These are phyloP conservation scores for Fusarium xylarioides DNA, from an alignment of 2,329 filamentous ascomycete species.

Conservation along the genomic window DNA sequence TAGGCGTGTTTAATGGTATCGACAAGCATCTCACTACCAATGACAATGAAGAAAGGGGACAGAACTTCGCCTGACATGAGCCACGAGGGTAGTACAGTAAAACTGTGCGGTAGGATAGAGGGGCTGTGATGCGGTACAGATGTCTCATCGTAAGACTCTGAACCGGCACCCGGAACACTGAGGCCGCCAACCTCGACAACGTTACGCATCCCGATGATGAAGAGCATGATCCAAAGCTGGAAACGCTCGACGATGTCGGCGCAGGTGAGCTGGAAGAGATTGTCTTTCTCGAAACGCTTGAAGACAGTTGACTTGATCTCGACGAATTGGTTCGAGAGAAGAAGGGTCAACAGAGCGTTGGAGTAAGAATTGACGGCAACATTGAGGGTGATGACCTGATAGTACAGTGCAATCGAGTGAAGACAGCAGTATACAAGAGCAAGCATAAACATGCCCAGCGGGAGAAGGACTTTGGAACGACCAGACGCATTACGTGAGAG, in stretches of 20 bases:
- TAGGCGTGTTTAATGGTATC: conserved; percentile 98
- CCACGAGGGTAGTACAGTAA: conserved; percentile 88
- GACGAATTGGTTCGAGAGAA: conserved; percentile 98
- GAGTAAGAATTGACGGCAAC: conserved; percentile 99
- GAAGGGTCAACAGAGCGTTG: conserved; percentile 88
- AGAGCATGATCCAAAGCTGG: conserved; percentile 95
- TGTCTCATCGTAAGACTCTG: conserved; percentile 58
- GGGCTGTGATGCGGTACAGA: conserved; percentile 71
- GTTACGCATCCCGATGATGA: conserved; percentile 95
- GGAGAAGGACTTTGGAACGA: conserved; percentile 87
- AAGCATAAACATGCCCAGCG: conserved; percentile 89
- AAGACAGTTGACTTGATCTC: conserved; percentile 99
- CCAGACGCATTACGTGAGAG: conserved; percentile 88
- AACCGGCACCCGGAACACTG: conserved; percentile 66
- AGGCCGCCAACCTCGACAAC: conserved; percentile 94
- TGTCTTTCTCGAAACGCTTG: conserved; percentile 98
- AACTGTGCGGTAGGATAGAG: conserved; percentile 87
- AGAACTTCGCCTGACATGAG: conserved; percentile 82
- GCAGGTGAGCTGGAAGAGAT: conserved; percentile 94
- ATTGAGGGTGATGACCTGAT: conserved; percentile 96
- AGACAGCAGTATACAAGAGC: conserved; percentile 87
- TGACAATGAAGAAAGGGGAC: conserved; percentile 90
- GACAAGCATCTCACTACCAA: conserved; percentile 96
- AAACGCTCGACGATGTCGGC: conserved; percentile 97
- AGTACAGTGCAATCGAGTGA: conserved; percentile 90